These are phyloP conservation scores for Penicillium sp. DNA, from an alignment of 2,329 filamentous ascomycete species.

Conservation along the genomic window DNA sequence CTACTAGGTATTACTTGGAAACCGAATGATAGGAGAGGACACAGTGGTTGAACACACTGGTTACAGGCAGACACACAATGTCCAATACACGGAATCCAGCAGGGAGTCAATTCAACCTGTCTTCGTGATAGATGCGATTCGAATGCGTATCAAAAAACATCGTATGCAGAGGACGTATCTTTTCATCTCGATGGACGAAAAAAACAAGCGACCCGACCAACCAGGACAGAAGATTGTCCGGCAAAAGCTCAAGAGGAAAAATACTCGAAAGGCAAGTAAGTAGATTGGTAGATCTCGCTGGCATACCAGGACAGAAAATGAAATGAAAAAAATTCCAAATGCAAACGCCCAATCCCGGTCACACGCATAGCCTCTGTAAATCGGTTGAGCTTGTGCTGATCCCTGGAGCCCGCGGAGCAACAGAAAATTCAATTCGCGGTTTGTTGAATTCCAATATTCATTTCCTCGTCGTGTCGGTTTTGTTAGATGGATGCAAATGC, in stretches of 20 bases:
- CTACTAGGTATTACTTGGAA: too few relatives aligned
- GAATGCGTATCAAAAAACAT: slow-evolving; percentile 17
- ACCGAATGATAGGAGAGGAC: too few relatives aligned
- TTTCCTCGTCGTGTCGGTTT: slow-evolving; percentile 38
- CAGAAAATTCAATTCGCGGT: neutral
- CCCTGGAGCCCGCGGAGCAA: slow-evolving; percentile 9
- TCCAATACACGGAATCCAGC: neutral
- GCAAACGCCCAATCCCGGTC: slow-evolving; percentile 5
- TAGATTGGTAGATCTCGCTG: neutral
- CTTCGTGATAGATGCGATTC: slow-evolving; percentile 20
- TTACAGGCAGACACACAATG: too few relatives aligned
- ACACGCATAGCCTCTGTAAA: slow-evolving; percentile 3
- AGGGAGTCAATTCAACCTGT: slow-evolving; percentile 18
- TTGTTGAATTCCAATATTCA: neutral
- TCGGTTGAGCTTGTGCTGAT: neutral
- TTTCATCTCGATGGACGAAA: slow-evolving; percentile 3
- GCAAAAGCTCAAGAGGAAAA: slow-evolving; percentile 6
- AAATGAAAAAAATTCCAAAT: slow-evolving; percentile 1
- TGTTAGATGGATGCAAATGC: slow-evolving; percentile 5
- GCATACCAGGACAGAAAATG: neutral
- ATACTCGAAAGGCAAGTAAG: neutral
- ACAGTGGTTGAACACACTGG: too few relatives aligned
- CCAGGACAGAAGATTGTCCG: neutral
- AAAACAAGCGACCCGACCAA: too few relatives aligned
- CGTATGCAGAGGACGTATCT: slow-evolving; percentile 17